These are phyloP conservation scores for Leishmania martiniquensis DNA, from an alignment of 208 protist genomes.

Conservation along the genomic window DNA sequence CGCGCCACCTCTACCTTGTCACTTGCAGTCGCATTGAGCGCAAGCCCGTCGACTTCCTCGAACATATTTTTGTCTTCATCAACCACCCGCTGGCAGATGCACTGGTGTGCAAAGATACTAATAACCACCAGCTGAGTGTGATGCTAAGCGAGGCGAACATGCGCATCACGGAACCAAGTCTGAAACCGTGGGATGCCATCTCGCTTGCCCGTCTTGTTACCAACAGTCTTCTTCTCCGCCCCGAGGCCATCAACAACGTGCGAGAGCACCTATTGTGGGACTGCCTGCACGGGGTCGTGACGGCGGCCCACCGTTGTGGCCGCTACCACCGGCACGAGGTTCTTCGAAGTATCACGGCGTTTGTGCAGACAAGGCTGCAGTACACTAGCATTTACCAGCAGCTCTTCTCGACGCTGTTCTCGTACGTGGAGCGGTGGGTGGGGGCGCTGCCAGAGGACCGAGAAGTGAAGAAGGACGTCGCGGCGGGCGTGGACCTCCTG, in stretches of 20 bases:
- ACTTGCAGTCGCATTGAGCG: slow-evolving; percentile 55
- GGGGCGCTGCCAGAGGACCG: slow-evolving; percentile 31
- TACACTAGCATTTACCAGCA: slow-evolving; percentile 46
- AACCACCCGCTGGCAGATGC: slow-evolving; percentile 74
- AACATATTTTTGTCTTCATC: slow-evolving; percentile 70
- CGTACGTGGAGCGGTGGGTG: slow-evolving; percentile 68
- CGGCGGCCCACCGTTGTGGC: slow-evolving; percentile 76
- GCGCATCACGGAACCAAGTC: slow-evolving; percentile 59
- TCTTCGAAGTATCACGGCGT: slow-evolving; percentile 65
- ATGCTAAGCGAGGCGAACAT: slow-evolving; percentile 65
- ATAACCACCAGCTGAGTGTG: slow-evolving; percentile 51
- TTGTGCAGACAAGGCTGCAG: slow-evolving; percentile 48
- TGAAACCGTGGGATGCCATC: slow-evolving; percentile 79
- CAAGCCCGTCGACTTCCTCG: slow-evolving; percentile 51
- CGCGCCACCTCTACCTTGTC: slow-evolving; percentile 86
- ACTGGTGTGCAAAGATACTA: slow-evolving; percentile 53
- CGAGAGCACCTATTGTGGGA: slow-evolving; percentile 81
- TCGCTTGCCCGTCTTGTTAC: slow-evolving; percentile 66
- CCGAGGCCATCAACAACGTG: slow-evolving; percentile 41
- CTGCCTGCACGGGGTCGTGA: slow-evolving; percentile 84
- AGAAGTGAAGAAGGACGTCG: slow-evolving; percentile 72
- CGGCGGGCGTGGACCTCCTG: slow-evolving; percentile 81
- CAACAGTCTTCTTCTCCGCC: slow-evolving; percentile 66
- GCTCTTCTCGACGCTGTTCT: slow-evolving; percentile 72
- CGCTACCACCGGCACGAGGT: slow-evolving; percentile 68